Base-by-base conservation (phyloP, 2,329 filamentous ascomycete genomes). In the Cordyceps militaris region DNA sequence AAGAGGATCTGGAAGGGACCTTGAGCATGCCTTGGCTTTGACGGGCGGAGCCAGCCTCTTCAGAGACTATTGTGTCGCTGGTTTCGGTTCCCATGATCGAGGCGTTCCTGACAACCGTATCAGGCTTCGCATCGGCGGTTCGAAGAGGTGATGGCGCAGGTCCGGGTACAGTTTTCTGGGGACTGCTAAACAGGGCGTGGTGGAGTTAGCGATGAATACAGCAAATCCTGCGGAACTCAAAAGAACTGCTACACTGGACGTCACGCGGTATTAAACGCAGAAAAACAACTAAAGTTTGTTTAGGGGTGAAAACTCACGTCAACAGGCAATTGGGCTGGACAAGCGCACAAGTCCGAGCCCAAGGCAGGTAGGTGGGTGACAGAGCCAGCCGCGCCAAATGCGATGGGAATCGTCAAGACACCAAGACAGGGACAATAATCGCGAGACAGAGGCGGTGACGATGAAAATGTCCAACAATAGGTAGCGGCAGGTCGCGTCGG, bases 1-100 rank as follows among this genome's bases (percentile, higher is more conserved):
- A 85, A 44, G 83, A 85, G 48, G 83, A 83, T 71, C 81, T 77
- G 44, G 83, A 85, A 16, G 83, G 82, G 42, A 85, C 79, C 70
- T 80, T 76, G 42, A 86, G 74, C 43, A 82, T 75, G 36, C 76
- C 72, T 52, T 77, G 76, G 59, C 75, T 76, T 67, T 79, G 81
- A 67, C 79, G 81, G 60, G 71, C 67, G 61, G 64, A 67, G 60
- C 69, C 65, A 59, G 69, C 72, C 59, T 76, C 74, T 60, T 79
- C 76, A 38, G 73, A 68, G 32, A 71, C 66, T 59, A 74, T 63
- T 59, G 69, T 66, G 47, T 74, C 72, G 63, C 73, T 73, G 60
- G 77, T 75, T 63, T 75, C 55, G 21, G 55, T 78, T 50, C 74
- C 70, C 69, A 72, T 73, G 47, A 75, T 73, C 61, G 67, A 63